Base-by-base conservation (phyloP, 441 rosid species). In the Adansonia gregorii region DNA sequence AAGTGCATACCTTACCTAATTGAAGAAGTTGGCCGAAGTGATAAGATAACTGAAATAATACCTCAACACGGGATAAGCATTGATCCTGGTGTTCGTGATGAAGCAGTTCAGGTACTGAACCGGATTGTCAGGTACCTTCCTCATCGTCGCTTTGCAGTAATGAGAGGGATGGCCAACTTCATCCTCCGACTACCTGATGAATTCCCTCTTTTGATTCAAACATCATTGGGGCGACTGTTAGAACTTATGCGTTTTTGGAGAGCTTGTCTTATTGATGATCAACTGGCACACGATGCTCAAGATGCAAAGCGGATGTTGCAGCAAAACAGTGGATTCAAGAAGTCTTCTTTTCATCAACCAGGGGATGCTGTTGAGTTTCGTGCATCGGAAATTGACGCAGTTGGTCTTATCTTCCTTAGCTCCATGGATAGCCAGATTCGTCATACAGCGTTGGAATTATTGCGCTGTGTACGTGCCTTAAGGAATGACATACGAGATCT, bases 221-320 rank as follows among this genome's bases (percentile, higher is more conserved):
- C 98, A 22, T 94, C 99, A 78, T 83, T 94, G 83, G 98, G 92
- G 52, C 97, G 98, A 76, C 83, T 97, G 82, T 83, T 97, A 85
- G 99, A 97, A 83, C 99, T 97, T 81, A 93, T 97, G 98, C 98
- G 95, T 64, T 97, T 91, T 88, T 94, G 99, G 99, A 90, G 93
- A 89, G 94, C 93, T 82, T 97, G 99, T 82, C 85, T 97, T 72
- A 78, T 89, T 81, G 98, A 94, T 76, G 94, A 91, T 83, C 88
- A 85, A 75, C 80, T 85, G 79, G 94, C 86, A 79, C 35, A 70
- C 66, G 80, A 78, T 82, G 76, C 80, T 59, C 63, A 85, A 85
- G 90, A 88, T 48, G 81, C 80, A 78, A 93, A 90, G 84, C 85
- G 56, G 72, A 75, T 82, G 65, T 86, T 75, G 75, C 90, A 78